Base-by-base conservation (phyloP, 2,329 filamentous ascomycete genomes). In the Pleoardoris graminearum region DNA sequence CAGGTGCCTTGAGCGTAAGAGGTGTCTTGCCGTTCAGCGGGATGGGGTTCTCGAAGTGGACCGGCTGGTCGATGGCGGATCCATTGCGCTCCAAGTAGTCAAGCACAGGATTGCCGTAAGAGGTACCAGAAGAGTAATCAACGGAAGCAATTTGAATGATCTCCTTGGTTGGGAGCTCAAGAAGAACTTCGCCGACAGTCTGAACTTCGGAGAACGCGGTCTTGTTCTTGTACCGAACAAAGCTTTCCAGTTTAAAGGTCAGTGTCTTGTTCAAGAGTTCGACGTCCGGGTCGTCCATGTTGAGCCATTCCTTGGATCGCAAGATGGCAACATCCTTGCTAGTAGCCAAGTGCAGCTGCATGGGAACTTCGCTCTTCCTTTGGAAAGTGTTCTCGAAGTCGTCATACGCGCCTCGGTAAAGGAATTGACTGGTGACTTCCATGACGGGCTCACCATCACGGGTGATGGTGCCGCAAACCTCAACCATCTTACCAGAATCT, bases 381-480 rank as follows among this genome's bases (percentile, higher is more conserved):
- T 97, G 92, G 86, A 99, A 99, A 6, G 95, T 99, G 78, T 96
- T 99, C 78, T 97, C 89, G 65, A 85, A 99, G 75, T 99, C 95
- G 50, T 84, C 89, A 78, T 99, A 99, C 25, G 82, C 82, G 51
- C 94, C 94, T 44, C 95, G 88, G 81, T 99, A 99, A 67, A 99
- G 76, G 83, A 99, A 99, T 75, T 99, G 94, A 57, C 91, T 97
- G 11, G 92, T 97, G 23, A 99, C 94, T 72, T 99, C 91, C 94
- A 99, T 99, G 58, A 99, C 91, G 5, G 91, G 82, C 73, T 89
- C 76, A 22, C 88, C 88, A 48, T 92, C 85, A 37, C 94, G 88
- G 48, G 84, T 88, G 67, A 99, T 96, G 5, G 94, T 99, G 57
- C 94, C 94, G 68, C 92, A 97, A n/a, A 99, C 93, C 76, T 99